A percentile compares a stretch with the other conserved stretches of the same genome.
phyloP scores from a whole-genome alignment of 164 flowering plant species.

The Berberis thunbergii region DNA sequence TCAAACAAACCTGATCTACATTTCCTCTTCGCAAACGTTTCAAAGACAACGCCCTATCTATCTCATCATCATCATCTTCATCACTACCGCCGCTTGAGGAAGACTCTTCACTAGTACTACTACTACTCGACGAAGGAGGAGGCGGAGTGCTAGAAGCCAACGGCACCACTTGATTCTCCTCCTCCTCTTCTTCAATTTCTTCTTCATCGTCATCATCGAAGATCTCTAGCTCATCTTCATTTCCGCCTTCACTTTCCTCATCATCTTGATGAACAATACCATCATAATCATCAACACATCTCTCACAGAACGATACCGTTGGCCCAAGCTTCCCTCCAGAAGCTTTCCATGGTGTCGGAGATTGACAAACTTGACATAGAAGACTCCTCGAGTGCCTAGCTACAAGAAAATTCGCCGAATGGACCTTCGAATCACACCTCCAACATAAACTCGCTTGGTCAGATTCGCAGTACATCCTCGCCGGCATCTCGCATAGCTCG shows the following conservation, averaged over 20 bases:
- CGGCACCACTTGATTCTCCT: neutral
- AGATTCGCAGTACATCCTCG: constrained; percentile 1
- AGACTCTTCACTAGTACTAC: neutral
- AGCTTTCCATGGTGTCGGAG: neutral
- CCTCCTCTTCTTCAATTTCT: neutral
- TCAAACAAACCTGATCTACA: too few relatives aligned
- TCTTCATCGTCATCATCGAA: neutral
- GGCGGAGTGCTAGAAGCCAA: neutral
- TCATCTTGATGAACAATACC: neutral
- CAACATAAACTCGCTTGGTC: constrained; percentile 4
- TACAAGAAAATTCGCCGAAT: neutral
- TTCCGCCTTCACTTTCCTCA: neutral
- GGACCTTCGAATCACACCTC: neutral
- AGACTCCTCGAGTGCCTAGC: neutral
- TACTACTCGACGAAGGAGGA: neutral
- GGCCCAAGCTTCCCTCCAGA: neutral
- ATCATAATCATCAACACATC: neutral
- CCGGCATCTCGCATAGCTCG: neutral
- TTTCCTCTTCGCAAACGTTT: too few relatives aligned
- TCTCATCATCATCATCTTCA: neutral
- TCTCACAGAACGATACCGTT: neutral
- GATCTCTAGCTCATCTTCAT: neutral
- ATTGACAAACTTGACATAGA: neutral
- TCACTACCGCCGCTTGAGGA: neutral
- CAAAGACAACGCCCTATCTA: neutral